Base-by-base conservation (phyloP, 768 basidiomycete species). In the Dacryopinax spathularia region DNA sequence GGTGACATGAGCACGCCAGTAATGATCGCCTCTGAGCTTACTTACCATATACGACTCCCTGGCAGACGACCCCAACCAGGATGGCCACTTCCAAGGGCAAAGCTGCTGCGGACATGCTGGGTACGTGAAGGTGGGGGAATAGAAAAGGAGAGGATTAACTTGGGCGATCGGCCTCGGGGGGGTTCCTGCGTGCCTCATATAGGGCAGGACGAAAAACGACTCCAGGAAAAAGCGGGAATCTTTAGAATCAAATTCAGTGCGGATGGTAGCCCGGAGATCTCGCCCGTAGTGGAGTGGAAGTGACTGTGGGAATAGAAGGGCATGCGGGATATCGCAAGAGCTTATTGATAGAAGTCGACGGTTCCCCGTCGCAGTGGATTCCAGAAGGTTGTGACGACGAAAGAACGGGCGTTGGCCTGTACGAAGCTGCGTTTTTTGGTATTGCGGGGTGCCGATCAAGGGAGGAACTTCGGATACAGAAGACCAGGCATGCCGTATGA, bases 21-120 rank as follows among this genome's bases (percentile, higher is more conserved):
- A 44, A 33, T 59, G 34, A 29, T 22, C 20, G n/a, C 33, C 37
- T 7, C 25, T 60, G 2, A 62, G n/a, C 41, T 41, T 41, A 33
- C 64, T 39, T 36, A 71, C 72, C 73, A 65, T 71, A 73, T 27
- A 73, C 68, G 34, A 71, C 56, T 27, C 70, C 12, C 31, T 56
- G 48, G 48, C 48, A 56, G 10, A 56, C 71, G 34, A 73, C 73
- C 16, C 71, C 68, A 27, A 71, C 66, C 2, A 73, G 65, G 31
- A 56, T 13, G 48, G 48, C 48, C 9, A 56, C 48, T 18, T 56
- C 48, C 9, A 56, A 29, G 22, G 48, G 48, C 18, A 56, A 31
- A 3, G 48, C 48, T 13, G 29, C 5, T 9, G 48, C 48, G 15
- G 48, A 56, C 48, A 56, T 56, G 48, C 31, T 25, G 29, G 18